Evolutionary conservation across 2,329 filamentous ascomycete species (phyloP).

Genomic region (Meredithiella fracta): DNA sequence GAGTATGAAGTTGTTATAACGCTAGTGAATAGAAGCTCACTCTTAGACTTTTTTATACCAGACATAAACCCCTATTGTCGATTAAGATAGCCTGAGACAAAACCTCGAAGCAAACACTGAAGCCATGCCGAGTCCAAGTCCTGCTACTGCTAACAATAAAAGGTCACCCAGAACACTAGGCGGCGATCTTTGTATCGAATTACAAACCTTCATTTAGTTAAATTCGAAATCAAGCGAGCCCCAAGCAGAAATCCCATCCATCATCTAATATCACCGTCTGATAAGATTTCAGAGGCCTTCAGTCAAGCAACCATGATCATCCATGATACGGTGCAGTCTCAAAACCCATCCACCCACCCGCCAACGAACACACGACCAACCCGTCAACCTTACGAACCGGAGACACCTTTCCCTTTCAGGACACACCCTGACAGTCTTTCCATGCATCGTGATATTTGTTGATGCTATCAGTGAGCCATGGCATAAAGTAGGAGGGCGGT

Average conservation of each 20-base stretch:
- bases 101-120: too few species aligned
- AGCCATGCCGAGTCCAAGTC: too few species aligned
- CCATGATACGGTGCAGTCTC: not conserved
- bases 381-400: not conserved
- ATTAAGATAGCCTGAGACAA: too few species aligned
- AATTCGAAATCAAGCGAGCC: not conserved
- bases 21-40: too few species aligned
- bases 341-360: not conserved
- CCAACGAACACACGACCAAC: not conserved
- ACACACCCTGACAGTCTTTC: too few species aligned
- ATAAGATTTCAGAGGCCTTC: not conserved
- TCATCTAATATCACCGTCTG: not conserved
- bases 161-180: too few species aligned
- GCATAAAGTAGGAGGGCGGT: not conserved
- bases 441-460: too few species aligned
- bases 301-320: not conserved
- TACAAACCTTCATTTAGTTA: not conserved
- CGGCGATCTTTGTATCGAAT: not conserved
- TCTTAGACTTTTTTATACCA: too few species aligned
- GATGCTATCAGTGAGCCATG: not conserved
- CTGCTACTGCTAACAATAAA: too few species aligned
- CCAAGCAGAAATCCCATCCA: not conserved
- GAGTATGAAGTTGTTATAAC: not conserved
- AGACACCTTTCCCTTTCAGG: not conserved
- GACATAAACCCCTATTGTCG: too few species aligned